Base-by-base conservation (phyloP, 1,284 basidiomycete species). In the Heliocybe sulcata region DNA sequence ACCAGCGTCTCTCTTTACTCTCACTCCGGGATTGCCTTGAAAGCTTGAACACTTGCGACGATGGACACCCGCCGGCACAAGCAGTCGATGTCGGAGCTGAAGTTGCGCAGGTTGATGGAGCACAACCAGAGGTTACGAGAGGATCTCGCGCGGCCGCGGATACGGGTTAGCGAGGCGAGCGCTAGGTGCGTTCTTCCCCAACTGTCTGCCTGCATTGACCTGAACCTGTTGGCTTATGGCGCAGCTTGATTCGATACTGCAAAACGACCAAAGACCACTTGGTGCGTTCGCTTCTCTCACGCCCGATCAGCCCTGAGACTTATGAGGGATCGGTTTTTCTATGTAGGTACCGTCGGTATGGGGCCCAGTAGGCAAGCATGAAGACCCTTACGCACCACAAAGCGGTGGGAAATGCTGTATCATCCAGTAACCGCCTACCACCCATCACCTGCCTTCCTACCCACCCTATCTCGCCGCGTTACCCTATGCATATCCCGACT, bases 1-100 rank as follows among this genome's bases (percentile, higher is more conserved):
- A 31, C 12, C 29, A 12, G 29, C 29, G 12, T 12, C 12, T 31
- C 29, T 12, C 29, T n/a, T n/a, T n/a, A n/a, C n/a, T n/a, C n/a
- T n/a, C n/a, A n/a, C n/a, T n/a, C n/a, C n/a, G n/a, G n/a, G n/a
- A n/a, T n/a, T n/a, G n/a, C n/a, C n/a, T n/a, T n/a, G n/a, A n/a
- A n/a, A n/a, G n/a, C n/a, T n/a, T n/a, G n/a, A n/a, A n/a, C n/a
- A n/a, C n/a, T n/a, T n/a, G n/a, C n/a, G n/a, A n/a, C 38, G 65
- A 91, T 84, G 82, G 83, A 77, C 67, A 69, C 71, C 56, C 76
- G 82, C 60, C 79, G 78, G 38, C 81, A 81, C 63, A 83, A 82
- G 74, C 89, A 91, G 75, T 88, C 90, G 63, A 96, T 98, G 93
- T 91, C 90, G 54, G 95, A 98, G 81, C 85, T 98, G 67, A 97